phyloP scores from a whole-genome alignment of 148 eudicot species.

The Chenopodium quinoa region DNA sequence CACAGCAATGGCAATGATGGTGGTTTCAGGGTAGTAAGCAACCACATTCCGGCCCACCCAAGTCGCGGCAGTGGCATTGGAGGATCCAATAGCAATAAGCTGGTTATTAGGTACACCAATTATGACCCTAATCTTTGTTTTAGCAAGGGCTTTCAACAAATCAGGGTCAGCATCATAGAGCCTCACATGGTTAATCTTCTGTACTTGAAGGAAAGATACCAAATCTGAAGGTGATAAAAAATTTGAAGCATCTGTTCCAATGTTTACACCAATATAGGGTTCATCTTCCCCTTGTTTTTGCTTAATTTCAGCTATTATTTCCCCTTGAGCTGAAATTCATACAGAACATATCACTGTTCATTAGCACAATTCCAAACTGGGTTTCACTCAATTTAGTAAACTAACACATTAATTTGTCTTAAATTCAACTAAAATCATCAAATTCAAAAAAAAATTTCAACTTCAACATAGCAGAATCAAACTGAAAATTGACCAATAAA shows the following conservation, averaged over 20 bases:
- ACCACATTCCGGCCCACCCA: constrained; percentile 75
- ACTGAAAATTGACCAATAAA: not conserved
- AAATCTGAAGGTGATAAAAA: constrained; percentile 54
- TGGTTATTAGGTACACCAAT: constrained; percentile 87
- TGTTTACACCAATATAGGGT: constrained; percentile 77
- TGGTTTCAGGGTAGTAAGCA: constrained; percentile 64
- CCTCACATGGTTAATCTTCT: constrained; percentile 73
- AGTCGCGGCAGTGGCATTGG: constrained; percentile 75
- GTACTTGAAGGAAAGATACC: constrained; percentile 58
- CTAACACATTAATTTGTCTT: not conserved
- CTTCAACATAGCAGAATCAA: not conserved
- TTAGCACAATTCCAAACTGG: constrained; percentile 7
- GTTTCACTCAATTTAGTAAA: constrained; percentile 5
- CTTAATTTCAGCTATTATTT: constrained; percentile 45
- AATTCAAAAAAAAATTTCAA: not conserved
- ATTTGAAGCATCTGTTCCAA: constrained; percentile 74
- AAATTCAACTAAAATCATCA: not conserved
- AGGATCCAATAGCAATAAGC: constrained; percentile 74
- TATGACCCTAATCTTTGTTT: constrained; percentile 74
- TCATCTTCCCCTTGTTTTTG: constrained; percentile 40
- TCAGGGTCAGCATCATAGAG: constrained; percentile 67
- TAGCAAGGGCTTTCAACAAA: constrained; percentile 64
- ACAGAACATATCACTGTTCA: constrained; percentile 4
- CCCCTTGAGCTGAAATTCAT: constrained; percentile 31
- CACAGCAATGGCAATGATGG: constrained; percentile 70